phyloP scores from a whole-genome alignment of 2,329 filamentous ascomycete genomes.

The Aspergillus sp. region DNA sequence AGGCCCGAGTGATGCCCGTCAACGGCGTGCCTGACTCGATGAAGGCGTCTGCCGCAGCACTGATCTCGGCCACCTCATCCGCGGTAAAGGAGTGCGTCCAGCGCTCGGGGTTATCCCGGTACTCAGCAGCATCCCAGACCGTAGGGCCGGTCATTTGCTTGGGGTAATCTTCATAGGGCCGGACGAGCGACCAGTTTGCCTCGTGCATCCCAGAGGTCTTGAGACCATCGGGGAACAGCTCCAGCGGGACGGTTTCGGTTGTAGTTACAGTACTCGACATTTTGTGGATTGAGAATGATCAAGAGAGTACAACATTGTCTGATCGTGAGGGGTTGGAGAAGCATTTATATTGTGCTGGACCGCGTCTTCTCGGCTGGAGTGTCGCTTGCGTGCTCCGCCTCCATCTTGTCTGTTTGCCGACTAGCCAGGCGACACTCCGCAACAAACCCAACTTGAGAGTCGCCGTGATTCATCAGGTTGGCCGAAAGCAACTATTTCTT shows the following conservation, averaged over 20 bases:
- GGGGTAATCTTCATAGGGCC: slow-evolving; percentile 69
- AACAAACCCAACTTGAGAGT: too few relatives aligned
- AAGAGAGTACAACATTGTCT: neutral
- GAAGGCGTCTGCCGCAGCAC: slow-evolving; percentile 67
- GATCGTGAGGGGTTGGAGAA: neutral
- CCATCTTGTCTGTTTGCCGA: neutral
- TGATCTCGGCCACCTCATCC: slow-evolving; percentile 67
- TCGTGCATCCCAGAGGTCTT: slow-evolving; percentile 71
- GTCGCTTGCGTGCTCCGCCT: neutral
- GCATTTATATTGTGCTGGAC: neutral
- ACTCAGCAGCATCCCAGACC: slow-evolving; percentile 69
- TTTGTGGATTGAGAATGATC: neutral
- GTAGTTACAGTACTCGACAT: slow-evolving; percentile 1
- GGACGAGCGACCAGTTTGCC: slow-evolving; percentile 65
- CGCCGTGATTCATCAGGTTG: too few relatives aligned
- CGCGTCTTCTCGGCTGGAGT: neutral
- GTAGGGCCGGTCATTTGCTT: slow-evolving; percentile 69
- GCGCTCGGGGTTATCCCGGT: slow-evolving; percentile 60
- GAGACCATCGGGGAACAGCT: slow-evolving; percentile 63
- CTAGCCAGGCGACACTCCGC: neutral
- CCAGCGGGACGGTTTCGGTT: neutral
- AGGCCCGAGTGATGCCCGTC: slow-evolving; percentile 68
- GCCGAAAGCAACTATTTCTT: too few relatives aligned
- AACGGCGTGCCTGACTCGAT: slow-evolving; percentile 64
- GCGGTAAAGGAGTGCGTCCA: slow-evolving; percentile 72